Evolutionary conservation across 805 yeast species (phyloP).

Genomic region (Yamadazyma olivae): DNA sequence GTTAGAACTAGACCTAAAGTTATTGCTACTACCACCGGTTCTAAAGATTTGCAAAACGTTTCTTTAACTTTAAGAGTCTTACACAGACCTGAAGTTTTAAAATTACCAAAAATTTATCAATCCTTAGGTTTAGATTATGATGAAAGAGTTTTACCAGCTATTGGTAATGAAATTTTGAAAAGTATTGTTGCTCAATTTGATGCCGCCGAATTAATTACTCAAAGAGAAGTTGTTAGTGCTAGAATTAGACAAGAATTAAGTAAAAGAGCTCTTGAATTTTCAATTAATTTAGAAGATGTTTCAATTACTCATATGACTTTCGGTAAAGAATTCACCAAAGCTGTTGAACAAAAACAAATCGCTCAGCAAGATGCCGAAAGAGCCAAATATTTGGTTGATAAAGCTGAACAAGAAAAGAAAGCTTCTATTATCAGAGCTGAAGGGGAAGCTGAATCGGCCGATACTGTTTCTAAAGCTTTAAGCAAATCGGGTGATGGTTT

Average conservation of each 20-base stretch:
- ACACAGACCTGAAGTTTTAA: constrained; percentile 87
- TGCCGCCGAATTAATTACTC: constrained; percentile 95
- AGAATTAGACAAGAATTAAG: constrained; percentile 84
- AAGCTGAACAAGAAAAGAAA: constrained; percentile 96
- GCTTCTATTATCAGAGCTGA: constrained; percentile 96
- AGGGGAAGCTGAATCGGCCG: constrained; percentile 99
- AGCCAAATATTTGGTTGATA: constrained; percentile 88
- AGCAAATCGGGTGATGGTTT: constrained; percentile 95
- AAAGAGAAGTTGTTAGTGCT: constrained; percentile 91
- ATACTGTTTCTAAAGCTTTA: constrained; percentile 86
- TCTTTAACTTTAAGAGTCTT: constrained; percentile 88
- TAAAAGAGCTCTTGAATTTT: constrained; percentile 80
- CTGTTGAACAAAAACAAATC: constrained; percentile 97
- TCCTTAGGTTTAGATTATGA: constrained; percentile 91
- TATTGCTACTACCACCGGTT: constrained; percentile 92
- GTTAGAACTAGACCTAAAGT: constrained; percentile 94
- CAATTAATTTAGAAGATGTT: constrained; percentile 91
- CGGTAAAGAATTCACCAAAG: constrained; percentile 94
- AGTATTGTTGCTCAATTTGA: constrained; percentile 91
- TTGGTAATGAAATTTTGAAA: constrained; percentile 88
- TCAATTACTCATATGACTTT: constrained; percentile 97
- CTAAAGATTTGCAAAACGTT: constrained; percentile 95
- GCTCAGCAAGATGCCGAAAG: constrained; percentile 99
- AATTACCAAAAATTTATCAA: constrained; percentile 85
- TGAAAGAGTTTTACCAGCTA: constrained; percentile 88